Conservation (phyloP, 2,329 filamentous ascomycete genomes). For the Claviceps sp. region DNA sequence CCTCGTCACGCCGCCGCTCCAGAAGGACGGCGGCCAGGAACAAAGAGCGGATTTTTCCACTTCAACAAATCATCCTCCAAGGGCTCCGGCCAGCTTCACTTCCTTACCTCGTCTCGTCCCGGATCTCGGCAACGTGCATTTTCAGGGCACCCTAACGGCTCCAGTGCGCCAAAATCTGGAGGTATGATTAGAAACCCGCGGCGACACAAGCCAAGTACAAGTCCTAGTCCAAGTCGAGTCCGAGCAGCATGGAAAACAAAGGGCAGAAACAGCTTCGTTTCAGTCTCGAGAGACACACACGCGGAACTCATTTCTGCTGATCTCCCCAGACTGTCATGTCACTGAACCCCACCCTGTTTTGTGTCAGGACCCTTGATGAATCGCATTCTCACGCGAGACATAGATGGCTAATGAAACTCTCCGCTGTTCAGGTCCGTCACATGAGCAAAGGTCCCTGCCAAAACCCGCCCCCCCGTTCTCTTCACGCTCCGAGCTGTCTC, state of each 20-base stretch:
- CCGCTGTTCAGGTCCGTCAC: constrained; percentile 12
- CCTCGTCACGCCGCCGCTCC: constrained; percentile 1
- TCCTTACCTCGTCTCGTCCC: constrained; percentile 16
- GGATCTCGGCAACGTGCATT: constrained; percentile 25
- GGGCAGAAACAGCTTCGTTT: neutral
- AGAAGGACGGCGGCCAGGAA: constrained; percentile 17
- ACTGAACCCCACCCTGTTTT: neutral
- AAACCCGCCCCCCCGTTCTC: constrained; percentile 28
- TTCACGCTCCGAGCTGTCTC: constrained; percentile 38
- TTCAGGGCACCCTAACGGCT: constrained; percentile 23
- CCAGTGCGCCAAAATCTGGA: constrained; percentile 16
- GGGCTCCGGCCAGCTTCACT: constrained; percentile 22
- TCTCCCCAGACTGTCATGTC: neutral
- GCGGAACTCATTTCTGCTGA: neutral
- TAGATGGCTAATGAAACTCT: neutral
- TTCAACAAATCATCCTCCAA: constrained; percentile 34
- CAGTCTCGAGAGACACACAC: neutral
- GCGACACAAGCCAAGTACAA: neutral
- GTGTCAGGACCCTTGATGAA: neutral
- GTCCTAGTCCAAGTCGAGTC: neutral
- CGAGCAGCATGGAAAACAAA: neutral
- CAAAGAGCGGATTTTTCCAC: constrained; percentile 37
- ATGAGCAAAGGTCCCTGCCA: constrained; percentile 20
- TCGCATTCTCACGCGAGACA: neutral
- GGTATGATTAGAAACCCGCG: constrained; percentile 20